phyloP scores from a whole-genome alignment of 2,329 filamentous ascomycete species.

The Pseudocercospora fuligena region DNA sequence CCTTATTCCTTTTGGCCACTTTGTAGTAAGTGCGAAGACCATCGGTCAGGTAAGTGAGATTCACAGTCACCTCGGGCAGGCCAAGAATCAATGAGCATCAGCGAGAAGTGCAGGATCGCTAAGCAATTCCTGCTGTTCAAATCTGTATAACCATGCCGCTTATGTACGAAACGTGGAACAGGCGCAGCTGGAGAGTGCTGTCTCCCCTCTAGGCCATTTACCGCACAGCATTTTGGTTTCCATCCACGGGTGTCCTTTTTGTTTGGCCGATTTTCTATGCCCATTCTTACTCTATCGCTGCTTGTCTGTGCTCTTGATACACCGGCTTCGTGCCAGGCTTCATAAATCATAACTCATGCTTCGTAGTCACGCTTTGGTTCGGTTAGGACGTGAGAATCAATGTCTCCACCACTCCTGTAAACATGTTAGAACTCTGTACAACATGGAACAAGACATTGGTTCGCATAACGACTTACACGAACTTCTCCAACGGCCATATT shows the following conservation, averaged over 20 bases:
- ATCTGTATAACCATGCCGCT: not conserved
- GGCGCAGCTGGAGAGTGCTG: not conserved
- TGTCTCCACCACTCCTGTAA: constrained; percentile 26
- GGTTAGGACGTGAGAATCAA: not conserved
- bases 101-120: not conserved
- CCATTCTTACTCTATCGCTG: not conserved
- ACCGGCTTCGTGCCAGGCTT: not conserved
- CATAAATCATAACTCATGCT: not conserved
- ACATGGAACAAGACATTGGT: too few species aligned
- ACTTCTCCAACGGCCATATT: constrained; percentile 39
- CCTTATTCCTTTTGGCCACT: not conserved
- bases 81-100: not conserved
- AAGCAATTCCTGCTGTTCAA: not conserved
- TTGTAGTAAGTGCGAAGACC: not conserved
- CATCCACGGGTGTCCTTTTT: not conserved
- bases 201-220: not conserved
- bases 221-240: not conserved
- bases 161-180: not conserved
- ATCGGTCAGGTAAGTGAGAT: not conserved
- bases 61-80: not conserved
- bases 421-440: not conserved
- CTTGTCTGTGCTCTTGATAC: not conserved
- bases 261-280: not conserved
- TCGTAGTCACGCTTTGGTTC: not conserved
- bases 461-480: constrained; percentile 26